Evolutionary conservation across 805 yeast species (phyloP).

Genomic region (Ogataea parapolymorpha): DNA sequence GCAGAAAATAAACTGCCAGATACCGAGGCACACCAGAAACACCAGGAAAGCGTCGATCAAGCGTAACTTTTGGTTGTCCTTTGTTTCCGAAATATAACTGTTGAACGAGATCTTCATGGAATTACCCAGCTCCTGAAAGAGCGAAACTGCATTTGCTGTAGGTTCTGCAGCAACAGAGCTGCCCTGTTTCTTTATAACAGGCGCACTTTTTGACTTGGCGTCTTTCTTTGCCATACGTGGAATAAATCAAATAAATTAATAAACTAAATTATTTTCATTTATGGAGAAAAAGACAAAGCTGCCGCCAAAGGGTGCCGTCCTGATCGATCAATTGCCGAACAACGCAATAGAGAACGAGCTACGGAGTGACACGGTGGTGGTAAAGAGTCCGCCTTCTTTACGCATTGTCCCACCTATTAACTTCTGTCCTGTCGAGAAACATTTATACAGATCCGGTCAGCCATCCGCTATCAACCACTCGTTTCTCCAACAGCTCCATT

Average conservation of each 20-base stretch:
- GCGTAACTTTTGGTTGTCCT: slow-evolving; percentile 42
- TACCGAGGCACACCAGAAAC: slow-evolving; percentile 72
- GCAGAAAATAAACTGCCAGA: slow-evolving; percentile 75
- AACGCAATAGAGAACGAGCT: slow-evolving; percentile 21
- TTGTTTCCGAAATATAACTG: slow-evolving; percentile 33
- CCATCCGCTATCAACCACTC: slow-evolving; percentile 93
- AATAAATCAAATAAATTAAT: not conserved
- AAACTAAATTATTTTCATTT: not conserved
- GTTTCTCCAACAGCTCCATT: slow-evolving; percentile 67
- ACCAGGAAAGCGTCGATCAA: slow-evolving; percentile 75
- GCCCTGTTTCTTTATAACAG: slow-evolving; percentile 3
- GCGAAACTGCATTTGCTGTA: slow-evolving; percentile 14
- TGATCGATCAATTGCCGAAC: slow-evolving; percentile 27
- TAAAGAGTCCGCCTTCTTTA: slow-evolving; percentile 55
- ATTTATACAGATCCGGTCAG: slow-evolving; percentile 86
- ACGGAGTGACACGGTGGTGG: slow-evolving; percentile 21
- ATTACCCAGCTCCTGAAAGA: slow-evolving; percentile 30
- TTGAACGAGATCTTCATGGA: slow-evolving; percentile 32
- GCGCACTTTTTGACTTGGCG: slow-evolving; percentile 18
- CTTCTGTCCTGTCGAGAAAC: slow-evolving; percentile 90
- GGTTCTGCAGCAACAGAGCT: slow-evolving; percentile 5
- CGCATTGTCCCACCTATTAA: slow-evolving; percentile 90
- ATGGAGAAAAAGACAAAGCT: slow-evolving; percentile 11
- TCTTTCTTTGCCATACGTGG: slow-evolving; percentile 40
- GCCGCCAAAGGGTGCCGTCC: slow-evolving; percentile 22